Base-by-base conservation (phyloP, 805 yeast genomes). In the Metschnikowia koreensis region DNA sequence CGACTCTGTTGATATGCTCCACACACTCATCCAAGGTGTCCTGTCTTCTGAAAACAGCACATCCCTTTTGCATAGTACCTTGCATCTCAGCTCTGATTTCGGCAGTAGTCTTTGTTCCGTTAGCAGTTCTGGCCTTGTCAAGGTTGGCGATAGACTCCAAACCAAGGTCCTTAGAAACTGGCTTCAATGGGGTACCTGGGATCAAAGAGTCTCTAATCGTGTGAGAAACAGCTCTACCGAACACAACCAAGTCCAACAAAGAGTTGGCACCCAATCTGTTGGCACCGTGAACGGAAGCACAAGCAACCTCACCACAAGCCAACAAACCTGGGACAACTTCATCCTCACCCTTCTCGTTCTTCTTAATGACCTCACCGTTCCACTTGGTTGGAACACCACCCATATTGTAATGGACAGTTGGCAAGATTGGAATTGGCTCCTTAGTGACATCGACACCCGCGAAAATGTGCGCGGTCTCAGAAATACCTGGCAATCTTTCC, bases 401-500 rank as follows among this genome's bases (percentile, higher is more conserved):
- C 99, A 93, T 93, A 77, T 93, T 93, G 81, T 94, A 93, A 77
- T 93, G 99, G 56, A 94, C 99, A 60, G 99, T 93, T 64, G 99
- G 99, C 63, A 94, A 75, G 64, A 93, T 92, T 64, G 98, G 99
- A 71, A 94, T 94, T 67, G 99, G 99, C 78, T 93, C 97, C 80
- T 94, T 94, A 54, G 99, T 94, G 60, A 93, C 98, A 75, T 93
- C 99, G 60, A 93, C 99, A 81, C 99, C 99, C 45, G 99, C 98
- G 67, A 93, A 93, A 73, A 93, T 93, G 60, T 91, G 87, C 43
- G 99, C 98, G 54, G 99, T 93, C 79, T 93, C 97, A 59, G 98
- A 93, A 65, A 93, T 93, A 86, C 99, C 99, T 63, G 99, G 99
- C 66, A 93, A 81, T 80, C 99, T 87, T 80, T 92, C 97, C 70